Base-by-base conservation (phyloP, 140 eudicot species). In the Senecio squalidus region DNA sequence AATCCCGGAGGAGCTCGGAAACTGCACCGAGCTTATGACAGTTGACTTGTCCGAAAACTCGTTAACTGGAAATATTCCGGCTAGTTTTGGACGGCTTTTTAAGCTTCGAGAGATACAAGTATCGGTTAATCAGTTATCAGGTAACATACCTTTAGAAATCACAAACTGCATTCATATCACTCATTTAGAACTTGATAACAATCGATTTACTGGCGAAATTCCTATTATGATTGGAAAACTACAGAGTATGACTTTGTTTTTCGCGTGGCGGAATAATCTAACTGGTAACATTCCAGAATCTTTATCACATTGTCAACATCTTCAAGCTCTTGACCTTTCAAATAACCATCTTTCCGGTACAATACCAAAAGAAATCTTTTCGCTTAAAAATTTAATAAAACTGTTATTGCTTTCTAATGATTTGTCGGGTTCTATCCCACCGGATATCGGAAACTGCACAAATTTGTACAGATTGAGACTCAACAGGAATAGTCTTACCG, bases 281-380 rank as follows among this genome's bases (percentile, higher is more conserved):
- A 69, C 96, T 6, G 99, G 99, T 15, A 58, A 43, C 16, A 84
- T 92, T 61, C 99, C 99, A 9, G 93, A 57, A 43, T 67, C 89
- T 27, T 70, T 92, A 63, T 78, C 96, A 2, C 76, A 78, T 34
- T 82, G 95, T 54, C 67, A 69, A 60, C 78, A 78, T 54, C 89
- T 92, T 54, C 81, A 92, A 71, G 96, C 99, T 60, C 82, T 92
- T 58, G 99, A 92, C 74, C 86, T 92, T 57, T 92, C 99, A 54
- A 82, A 70, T 43, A 92, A 92, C 67, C 67, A 63, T 28, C 82
- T 92, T 11, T 79, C 55, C 34, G 99, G 96, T 39, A 28, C 85
- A 16, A 83, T 92, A 18, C 99, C 96, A 0, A 62, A 39, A 15
- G 55, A 76, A 24, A 68, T 92, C 1, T 92, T 88, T 71, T 66